Conservation (phyloP, 192 early-diverging fungal genomes). For the Podila verticillata region DNA sequence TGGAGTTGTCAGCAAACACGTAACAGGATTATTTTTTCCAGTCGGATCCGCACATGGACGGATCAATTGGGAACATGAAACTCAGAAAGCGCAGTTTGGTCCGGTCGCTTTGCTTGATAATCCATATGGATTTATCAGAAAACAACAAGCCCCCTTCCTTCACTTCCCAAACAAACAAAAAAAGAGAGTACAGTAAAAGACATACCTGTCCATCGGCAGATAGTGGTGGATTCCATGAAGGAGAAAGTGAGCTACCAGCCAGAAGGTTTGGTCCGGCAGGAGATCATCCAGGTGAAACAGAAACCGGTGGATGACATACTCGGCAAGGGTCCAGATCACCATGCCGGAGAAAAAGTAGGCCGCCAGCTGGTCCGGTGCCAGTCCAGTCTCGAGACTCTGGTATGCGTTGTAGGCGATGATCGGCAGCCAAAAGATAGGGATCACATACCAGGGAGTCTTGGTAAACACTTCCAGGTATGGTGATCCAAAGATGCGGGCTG, state of each 20-base stretch:
- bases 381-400: constrained; percentile 36
- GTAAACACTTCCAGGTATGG: constrained; percentile 82
- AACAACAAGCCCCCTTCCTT: not conserved
- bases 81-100: too few species aligned
- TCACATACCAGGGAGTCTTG: constrained; percentile 92
- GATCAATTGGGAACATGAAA: too few species aligned
- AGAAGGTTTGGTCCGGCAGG: constrained; percentile 84
- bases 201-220: constrained; percentile 92
- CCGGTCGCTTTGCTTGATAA: not conserved
- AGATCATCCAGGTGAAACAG: constrained; percentile 92
- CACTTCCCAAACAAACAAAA: not conserved
- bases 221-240: constrained; percentile 97
- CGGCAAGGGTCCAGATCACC: constrained; percentile 84
- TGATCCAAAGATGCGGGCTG: constrained; percentile 88
- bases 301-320: constrained; percentile 94
- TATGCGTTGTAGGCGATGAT: constrained; percentile 62
- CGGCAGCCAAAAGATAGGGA: constrained; percentile 93
- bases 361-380: constrained; percentile 50
- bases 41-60: too few species aligned
- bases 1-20: not conserved
- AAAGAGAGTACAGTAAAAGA: not conserved
- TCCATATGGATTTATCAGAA: not conserved
- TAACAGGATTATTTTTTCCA: not conserved
- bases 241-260: constrained; percentile 84
- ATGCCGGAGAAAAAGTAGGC: constrained; percentile 75